Percentiles rank a stretch among this genome's conserved stretches.
phyloP scores from a whole-genome alignment of 2,329 filamentous ascomycete species.

The Arthrobotrys entomopaga region DNA sequence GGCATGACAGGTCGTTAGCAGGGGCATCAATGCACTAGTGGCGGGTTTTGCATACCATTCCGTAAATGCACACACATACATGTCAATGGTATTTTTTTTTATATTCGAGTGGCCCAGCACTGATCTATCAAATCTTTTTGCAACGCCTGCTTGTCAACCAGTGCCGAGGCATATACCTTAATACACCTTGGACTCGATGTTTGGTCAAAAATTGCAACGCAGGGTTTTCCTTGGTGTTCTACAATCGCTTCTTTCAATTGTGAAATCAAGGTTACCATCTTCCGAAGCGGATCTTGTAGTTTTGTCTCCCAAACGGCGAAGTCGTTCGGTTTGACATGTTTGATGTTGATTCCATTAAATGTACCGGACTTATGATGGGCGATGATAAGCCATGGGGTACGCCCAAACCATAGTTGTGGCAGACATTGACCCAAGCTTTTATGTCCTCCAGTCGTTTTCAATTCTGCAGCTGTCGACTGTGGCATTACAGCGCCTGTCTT shows the following conservation, averaged over 20 bases:
- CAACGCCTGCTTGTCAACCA: slow-evolving; percentile 1
- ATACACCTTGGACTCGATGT: neutral
- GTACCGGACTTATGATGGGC: slow-evolving; percentile 55
- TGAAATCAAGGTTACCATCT: slow-evolving; percentile 53
- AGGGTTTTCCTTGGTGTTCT: slow-evolving; percentile 48
- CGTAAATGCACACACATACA: too few relatives aligned
- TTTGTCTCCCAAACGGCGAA: slow-evolving; percentile 54
- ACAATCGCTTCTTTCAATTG: slow-evolving; percentile 51
- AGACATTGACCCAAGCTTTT: slow-evolving; percentile 23
- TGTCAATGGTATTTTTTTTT: neutral
- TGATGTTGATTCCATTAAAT: slow-evolving; percentile 36
- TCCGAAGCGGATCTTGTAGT: slow-evolving; percentile 35
- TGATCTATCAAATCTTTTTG: slow-evolving; percentile 8
- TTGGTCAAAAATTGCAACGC: slow-evolving; percentile 19
- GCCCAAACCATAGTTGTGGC: slow-evolving; percentile 58
- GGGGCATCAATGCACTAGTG: too few relatives aligned
- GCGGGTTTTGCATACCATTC: too few relatives aligned
- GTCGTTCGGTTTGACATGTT: slow-evolving; percentile 9
- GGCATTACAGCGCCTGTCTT: slow-evolving; percentile 29
- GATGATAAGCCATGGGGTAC: slow-evolving; percentile 56
- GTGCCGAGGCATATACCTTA: slow-evolving; percentile 7
- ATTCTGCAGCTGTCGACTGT: slow-evolving; percentile 53
- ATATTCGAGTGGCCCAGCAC: slow-evolving; percentile 1
- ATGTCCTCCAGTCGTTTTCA: slow-evolving; percentile 53
- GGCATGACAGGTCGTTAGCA: too few relatives aligned